A percentile compares a stretch with the other conserved stretches of the same genome.
Evolutionary conservation across 139 green algal species (phyloP).

Genomic region (Chlorella sp.): DNA sequence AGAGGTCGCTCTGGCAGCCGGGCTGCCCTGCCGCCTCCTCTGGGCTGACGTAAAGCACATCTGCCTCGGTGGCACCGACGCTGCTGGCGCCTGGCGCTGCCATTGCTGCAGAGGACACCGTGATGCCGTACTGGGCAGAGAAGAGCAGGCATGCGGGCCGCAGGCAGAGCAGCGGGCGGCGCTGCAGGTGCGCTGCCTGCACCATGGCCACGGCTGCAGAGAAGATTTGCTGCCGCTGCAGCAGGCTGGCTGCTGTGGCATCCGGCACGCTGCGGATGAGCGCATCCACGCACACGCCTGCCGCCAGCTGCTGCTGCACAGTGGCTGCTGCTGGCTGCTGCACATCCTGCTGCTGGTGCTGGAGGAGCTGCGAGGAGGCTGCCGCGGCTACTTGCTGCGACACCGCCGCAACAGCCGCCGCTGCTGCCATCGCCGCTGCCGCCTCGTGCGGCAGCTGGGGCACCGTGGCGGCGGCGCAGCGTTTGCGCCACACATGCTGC

Average conservation of each 20-base stretch:
- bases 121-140: conserved; percentile 15
- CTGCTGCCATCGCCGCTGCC: conserved; percentile 9
- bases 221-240: conserved; percentile 62
- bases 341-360: conserved; percentile 9
- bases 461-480: conserved; percentile 31
- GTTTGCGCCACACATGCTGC: conserved; percentile 87
- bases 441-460: conserved; percentile 26
- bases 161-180: conserved; percentile 31
- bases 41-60: conserved; percentile 64
- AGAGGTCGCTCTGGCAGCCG: conserved; percentile 48
- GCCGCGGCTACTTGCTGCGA: background rate
- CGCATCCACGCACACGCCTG: background rate
- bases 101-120: background rate
- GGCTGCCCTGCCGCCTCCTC: conserved; percentile 57
- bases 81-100: background rate
- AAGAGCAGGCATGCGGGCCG: conserved; percentile 41
- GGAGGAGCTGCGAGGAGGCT: background rate
- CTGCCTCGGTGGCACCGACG: conserved; percentile 31
- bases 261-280: background rate
- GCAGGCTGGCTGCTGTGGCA: background rate
- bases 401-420: background rate
- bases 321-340: conserved; percentile 11
- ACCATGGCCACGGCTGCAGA: conserved; percentile 67
- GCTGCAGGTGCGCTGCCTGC: conserved; percentile 44
- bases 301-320: conserved; percentile 16